Base-by-base conservation (phyloP, 495 filamentous ascomycete species). In the Hypoxylon lienhwacheense region DNA sequence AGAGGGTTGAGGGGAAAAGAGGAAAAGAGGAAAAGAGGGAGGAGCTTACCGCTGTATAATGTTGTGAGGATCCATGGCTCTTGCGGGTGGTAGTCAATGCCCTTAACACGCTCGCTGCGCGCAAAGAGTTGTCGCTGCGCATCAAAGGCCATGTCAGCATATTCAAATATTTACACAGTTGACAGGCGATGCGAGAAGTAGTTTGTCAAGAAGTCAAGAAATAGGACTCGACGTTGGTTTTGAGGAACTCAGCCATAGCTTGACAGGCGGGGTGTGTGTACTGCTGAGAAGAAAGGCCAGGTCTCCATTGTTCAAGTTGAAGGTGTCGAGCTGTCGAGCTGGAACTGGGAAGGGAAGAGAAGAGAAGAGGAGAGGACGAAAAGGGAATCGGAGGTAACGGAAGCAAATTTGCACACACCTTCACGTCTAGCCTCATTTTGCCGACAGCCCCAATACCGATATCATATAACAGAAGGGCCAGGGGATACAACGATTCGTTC, bases 11-110 rank as follows among this genome's bases (percentile, higher is more conserved):
- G n/a, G n/a, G n/a, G n/a, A n/a, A n/a, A n/a, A n/a, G n/a, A n/a
- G n/a, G 7, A 22, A 5, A 31, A 7, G 21, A 21, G 14, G 0
- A 19, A 14, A 16, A 35, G 8, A 7, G 17, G 28, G 41, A 14
- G 12, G 7, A 11, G 36, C 59, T 40, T 46, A 90, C 88, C 95
- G 77, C 89, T 96, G 71, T 96, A 97, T 62, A 97, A 74, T 19
- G 93, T 97, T 12, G 90, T 97, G 64, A 99, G 76, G 67, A 98
- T 95, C 91, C 91, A 96, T 78, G 91, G 90, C 79, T 96, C 91
- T 44, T 88, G 89, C 17, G 91, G 91, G 68, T 97, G 91, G 74
- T 95, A 97, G 74, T 97, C 91, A 68, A 97, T 95, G 66, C 91
- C 91, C 75, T 96, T 97, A 55, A 97, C 91, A 73, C 91, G 85